Base-by-base conservation (phyloP, 2,329 filamentous ascomycete genomes). In the Venturia aucupariae region DNA sequence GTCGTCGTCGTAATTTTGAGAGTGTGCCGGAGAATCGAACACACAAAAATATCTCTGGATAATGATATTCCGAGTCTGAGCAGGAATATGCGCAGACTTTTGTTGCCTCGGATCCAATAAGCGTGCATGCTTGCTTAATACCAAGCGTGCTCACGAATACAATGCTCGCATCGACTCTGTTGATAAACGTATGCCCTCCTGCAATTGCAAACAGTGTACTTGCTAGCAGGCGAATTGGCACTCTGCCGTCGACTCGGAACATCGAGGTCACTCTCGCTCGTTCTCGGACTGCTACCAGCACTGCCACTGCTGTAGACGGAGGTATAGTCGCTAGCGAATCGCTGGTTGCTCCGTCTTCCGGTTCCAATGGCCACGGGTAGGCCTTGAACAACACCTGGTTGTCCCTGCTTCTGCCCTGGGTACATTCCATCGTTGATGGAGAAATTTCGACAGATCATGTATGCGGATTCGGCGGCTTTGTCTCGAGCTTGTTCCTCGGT, bases 361-460 rank as follows among this genome's bases (percentile, higher is more conserved):
- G 82, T 83, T 55, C 85, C 85, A 74, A 87, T 87, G 38, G 85
- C 84, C 65, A 86, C 84, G 1, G 85, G 85, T 30, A 86, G 75
- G 5, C 85, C 85, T 74, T 88, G 85, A 54, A 85, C 78, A 27
- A 83, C 77, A 24, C 76, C 75, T 75, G 80, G 69, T 75, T 83
- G 73, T 75, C 82, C 75, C 72, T 82, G 78, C 74, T 82, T 68
- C 76, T 85, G 71, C 69, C 82, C 72, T 72, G 79, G 85, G 68
- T 84, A 85, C 91, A 96, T 96, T 74, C 93, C 93, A 71, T 95
- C 92, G 74, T 96, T 97, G 76, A 95, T 90, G 64, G 91, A 96
- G 79, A 97, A 97, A 82, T 96, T 96, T 68, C 92, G 89, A 81
- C 93, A 97, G 69, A 97, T 94, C 86, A 96, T 93, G 78, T 96